A percentile compares a stretch with the other conserved stretches of the same genome.
These are phyloP conservation scores for Coemansia sp. DNA, from an alignment of 192 early-diverging fungal species.

Conservation along the genomic window DNA sequence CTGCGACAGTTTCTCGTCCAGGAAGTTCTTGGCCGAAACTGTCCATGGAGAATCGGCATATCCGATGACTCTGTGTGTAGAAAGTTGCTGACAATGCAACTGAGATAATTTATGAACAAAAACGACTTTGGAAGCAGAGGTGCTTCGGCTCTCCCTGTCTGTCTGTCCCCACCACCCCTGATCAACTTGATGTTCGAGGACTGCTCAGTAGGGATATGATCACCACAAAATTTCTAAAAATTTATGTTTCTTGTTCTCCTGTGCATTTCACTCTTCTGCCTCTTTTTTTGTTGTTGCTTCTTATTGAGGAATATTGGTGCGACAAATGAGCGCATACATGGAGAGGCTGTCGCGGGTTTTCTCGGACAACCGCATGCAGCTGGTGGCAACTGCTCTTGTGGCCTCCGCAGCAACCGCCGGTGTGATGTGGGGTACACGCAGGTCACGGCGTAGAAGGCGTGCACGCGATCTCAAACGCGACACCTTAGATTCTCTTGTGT, in stretches of 20 bases:
- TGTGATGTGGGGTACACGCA: conserved; percentile 58
- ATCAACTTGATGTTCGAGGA: not conserved
- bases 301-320: not conserved
- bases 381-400: conserved; percentile 59
- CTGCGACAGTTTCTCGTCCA: not conserved
- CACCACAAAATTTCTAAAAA: not conserved
- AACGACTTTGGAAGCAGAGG: not conserved
- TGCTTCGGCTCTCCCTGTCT: not conserved
- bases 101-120: not conserved
- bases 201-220: not conserved
- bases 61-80: not conserved
- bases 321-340: conserved; percentile 23
- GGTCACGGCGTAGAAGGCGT: conserved; percentile 47
- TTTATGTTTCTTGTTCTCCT: not conserved
- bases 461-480: conserved; percentile 61
- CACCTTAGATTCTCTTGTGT: conserved; percentile 33
- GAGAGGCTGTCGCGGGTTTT: conserved; percentile 36
- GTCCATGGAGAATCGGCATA: not conserved
- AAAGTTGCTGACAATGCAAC: not conserved
- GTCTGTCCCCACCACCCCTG: not conserved
- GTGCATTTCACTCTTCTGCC: not conserved
- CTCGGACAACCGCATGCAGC: conserved; percentile 40
- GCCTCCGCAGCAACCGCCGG: conserved; percentile 65
- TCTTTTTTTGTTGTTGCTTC: not conserved
- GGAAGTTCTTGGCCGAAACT: not conserved